These are phyloP conservation scores for Lactarius trivialis DNA, from an alignment of 768 basidiomycete species.

Conservation along the genomic window DNA sequence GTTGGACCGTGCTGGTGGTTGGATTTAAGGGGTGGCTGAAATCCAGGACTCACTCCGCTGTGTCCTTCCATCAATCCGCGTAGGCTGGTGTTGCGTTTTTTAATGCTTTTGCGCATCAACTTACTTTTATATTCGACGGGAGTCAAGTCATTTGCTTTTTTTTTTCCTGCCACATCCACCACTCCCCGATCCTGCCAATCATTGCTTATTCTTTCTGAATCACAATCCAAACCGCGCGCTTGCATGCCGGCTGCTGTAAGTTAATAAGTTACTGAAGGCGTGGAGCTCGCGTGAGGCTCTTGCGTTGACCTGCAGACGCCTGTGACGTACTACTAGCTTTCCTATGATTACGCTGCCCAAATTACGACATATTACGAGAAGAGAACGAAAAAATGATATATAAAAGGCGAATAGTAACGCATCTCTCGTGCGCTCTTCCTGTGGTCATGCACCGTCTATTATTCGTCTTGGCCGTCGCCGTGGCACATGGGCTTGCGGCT, in stretches of 20 bases:
- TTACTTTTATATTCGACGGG: background rate
- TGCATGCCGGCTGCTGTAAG: too few relatives aligned
- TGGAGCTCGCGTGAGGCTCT: too few relatives aligned
- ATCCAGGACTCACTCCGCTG: slow-evolving; percentile 31
- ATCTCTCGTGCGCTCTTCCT: too few relatives aligned
- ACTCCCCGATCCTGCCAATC: background rate
- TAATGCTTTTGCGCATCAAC: background rate
- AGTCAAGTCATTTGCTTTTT: background rate
- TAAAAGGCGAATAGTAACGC: too few relatives aligned
- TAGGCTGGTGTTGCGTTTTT: slow-evolving; percentile 21
- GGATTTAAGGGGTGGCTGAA: slow-evolving; percentile 80
- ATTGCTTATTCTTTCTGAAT: background rate
- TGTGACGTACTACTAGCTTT: too few relatives aligned
- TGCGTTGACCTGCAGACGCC: too few relatives aligned
- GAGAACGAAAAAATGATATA: too few relatives aligned
- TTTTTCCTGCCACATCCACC: background rate
- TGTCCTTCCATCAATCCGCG: slow-evolving; percentile 33
- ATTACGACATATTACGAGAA: too few relatives aligned
- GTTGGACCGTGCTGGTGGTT: slow-evolving; percentile 73
- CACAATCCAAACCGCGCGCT: too few relatives aligned
- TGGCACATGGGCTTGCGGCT: background rate
- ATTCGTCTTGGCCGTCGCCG: background rate
- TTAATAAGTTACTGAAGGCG: too few relatives aligned
- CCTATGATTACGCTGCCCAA: too few relatives aligned
- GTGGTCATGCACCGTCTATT: too few relatives aligned